phyloP scores from a whole-genome alignment of 2,329 filamentous ascomycete species.

The Ascochyta rabiei region DNA sequence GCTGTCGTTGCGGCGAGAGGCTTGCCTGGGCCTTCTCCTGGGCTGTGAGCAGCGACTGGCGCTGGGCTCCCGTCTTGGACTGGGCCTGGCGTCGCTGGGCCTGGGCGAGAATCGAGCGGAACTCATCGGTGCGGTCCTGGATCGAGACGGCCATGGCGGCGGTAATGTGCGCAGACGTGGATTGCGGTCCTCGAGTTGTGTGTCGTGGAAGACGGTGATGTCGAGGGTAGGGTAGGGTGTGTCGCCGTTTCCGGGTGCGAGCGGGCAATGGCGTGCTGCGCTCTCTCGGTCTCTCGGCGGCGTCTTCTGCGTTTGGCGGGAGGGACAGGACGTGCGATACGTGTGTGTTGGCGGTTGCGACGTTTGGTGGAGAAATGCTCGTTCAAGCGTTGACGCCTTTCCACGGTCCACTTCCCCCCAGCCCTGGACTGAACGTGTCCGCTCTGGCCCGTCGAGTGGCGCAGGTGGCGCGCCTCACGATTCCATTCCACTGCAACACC shows the following conservation, averaged over 20 bases:
- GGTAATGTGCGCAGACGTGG: conserved; percentile 4
- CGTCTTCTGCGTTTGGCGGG: background rate
- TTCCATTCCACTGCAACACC: background rate
- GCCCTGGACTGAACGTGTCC: background rate
- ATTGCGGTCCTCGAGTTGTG: background rate
- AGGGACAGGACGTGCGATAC: background rate
- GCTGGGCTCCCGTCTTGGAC: conserved; percentile 77
- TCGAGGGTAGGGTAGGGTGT: background rate
- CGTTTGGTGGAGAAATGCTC: conserved; percentile 9
- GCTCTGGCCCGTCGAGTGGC: conserved; percentile 5
- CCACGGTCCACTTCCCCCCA: background rate
- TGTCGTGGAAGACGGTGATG: background rate
- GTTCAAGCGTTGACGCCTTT: conserved; percentile 7
- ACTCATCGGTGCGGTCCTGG: conserved; percentile 96
- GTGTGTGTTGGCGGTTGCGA: conserved; percentile 4
- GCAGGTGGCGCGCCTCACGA: background rate
- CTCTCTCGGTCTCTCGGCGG: background rate
- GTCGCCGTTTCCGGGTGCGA: conserved; percentile 8
- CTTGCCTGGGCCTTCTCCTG: conserved; percentile 67
- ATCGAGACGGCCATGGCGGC: conserved; percentile 70
- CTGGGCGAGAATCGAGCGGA: conserved; percentile 86
- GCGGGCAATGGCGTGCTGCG: conserved; percentile 11
- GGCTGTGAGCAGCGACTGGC: conserved; percentile 78
- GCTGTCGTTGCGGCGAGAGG: conserved; percentile 55
- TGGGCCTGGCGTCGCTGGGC: conserved; percentile 80